Percentiles rank a stretch among this genome's conserved stretches.
phyloP scores from a whole-genome alignment of 768 basidiomycete genomes.

The Arthromyces matolae region DNA sequence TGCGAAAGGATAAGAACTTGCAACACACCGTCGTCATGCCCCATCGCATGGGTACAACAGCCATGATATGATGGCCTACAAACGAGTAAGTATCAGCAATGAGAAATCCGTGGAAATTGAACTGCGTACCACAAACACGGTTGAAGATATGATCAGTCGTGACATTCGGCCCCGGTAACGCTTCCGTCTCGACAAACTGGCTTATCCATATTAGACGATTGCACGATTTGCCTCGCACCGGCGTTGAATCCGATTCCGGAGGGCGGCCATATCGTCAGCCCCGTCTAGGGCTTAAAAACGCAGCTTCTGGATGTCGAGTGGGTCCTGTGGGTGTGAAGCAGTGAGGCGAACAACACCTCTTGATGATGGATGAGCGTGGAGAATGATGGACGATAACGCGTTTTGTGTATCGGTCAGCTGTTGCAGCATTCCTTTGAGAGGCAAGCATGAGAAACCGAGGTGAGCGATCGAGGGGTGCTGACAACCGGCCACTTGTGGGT shows the following conservation, averaged over 20 bases:
- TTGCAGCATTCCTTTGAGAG: constrained; percentile 21
- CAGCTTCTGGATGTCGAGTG: constrained; percentile 25
- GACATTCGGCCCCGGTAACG: constrained; percentile 18
- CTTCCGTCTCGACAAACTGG: constrained; percentile 18
- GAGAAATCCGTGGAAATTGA: background rate
- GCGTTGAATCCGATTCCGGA: constrained; percentile 22
- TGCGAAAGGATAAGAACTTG: background rate
- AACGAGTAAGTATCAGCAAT: background rate
- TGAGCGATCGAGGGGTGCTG: too few species aligned
- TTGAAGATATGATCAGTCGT: constrained; percentile 18
- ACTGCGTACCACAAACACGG: constrained; percentile 20
- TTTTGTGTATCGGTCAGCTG: constrained; percentile 20
- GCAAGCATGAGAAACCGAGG: background rate
- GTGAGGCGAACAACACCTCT: constrained; percentile 28
- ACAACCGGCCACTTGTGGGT: too few species aligned
- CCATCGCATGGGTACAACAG: constrained; percentile 30
- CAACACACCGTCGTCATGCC: constrained; percentile 20
- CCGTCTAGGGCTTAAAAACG: constrained; percentile 25
- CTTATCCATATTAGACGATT: constrained; percentile 14
- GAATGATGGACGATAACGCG: constrained; percentile 21
- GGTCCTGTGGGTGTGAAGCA: constrained; percentile 26
- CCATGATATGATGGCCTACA: constrained; percentile 32
- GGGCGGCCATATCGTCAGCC: constrained; percentile 20
- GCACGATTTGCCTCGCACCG: constrained; percentile 20
- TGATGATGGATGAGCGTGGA: constrained; percentile 27